Evolutionary conservation across 1,139 yeast genomes (phyloP), one percentile per base, ranked within the genome.

Genomic region (Scheffersomyces quercinus): DNA sequence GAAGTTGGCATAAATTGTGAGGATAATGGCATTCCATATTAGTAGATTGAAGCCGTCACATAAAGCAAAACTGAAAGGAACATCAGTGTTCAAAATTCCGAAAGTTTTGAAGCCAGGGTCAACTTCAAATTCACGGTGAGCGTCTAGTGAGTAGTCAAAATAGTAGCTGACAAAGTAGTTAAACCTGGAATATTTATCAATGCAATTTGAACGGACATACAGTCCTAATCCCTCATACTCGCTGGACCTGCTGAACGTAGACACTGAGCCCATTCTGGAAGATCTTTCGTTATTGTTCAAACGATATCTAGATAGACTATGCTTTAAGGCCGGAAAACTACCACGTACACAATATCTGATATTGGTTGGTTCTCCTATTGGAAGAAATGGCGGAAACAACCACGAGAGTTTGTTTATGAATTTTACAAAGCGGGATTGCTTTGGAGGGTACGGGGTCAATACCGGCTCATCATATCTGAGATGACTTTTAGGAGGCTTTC

Each of bases 371-470:
- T 20, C 8, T 20, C 26, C 26, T 6, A 20, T 6, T 20, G 26
- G 26, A 20, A 20, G 26, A 20, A 20, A 20, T 30, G 58, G 57
- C n/a, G 65, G 65, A n/a, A 51, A 34, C 16, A 62, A 43, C 66
- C 65, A 62, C 3, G 55, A 47, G 40, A 59, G 57, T 59, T 60
- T 54, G 38, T 59, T 54, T 16, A 59, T 34, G 20, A 51, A 40
- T 11, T 44, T 8, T 3, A 39, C 36, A 10, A 45, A 20, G 26
- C 26, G 26, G 26, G 26, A 20, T 20, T 20, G 26, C 26, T 20
- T 20, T 20, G 7, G 26, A 20, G 26, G 26, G 8, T 5, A 20
- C 2, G 26, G 26, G 7, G 26, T 20, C 7, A 20, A 20, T 20
- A 20, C 26, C 7, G 26, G 26, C 7, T 20, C 26, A 20, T 20